Base-by-base conservation (phyloP, 2,329 filamentous ascomycete genomes). In the Botrytis aclada region DNA sequence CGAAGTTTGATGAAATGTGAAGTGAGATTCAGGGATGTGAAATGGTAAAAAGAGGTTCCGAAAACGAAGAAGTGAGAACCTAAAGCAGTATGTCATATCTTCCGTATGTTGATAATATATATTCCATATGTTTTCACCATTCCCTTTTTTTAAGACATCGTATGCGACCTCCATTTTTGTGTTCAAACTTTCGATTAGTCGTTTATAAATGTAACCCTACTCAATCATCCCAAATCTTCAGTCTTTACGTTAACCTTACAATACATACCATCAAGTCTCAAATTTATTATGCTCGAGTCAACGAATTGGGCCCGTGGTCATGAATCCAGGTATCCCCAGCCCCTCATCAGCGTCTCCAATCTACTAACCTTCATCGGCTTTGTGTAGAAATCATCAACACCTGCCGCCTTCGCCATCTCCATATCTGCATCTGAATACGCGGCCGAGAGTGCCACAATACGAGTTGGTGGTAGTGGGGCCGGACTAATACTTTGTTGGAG, bases 311-410 rank as follows among this genome's bases (percentile, higher is more conserved):
- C 20, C 3, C n/a, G 1, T 18, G 9, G 18, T 29, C 18, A 39
- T 61, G 2, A 37, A 70, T 47, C 32, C 0, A 63, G 29, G 20
- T 65, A 71, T 14, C 69, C 69, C 69, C 69, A 71, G 1, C 22
- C 37, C 45, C n/a, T 71, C 69, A 71, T 71, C 37, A 71, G 32
- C 7, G 25, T 20, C n/a, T 63, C 69, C 22, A 71, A 51, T 34
- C 20, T 51, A 65, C 69, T 65, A 37, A 71, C 20, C 22, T 71
- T 71, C 65, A 87, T 83, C 0, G 86, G 86, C 78, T 87, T 87
- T 22, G 86, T 86, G 32, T 88, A 77, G 69, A 88, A 88, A 16
- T 87, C 74, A 71, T 89, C 86, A 8, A 88, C 81, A 0, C 87
- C 87, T 43, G 84, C 86, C 0, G 83, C 84, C 69, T 85, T 83